These are phyloP conservation scores for Penicillium sp. DNA, from an alignment of 2,329 filamentous ascomycete genomes.

Conservation along the genomic window DNA sequence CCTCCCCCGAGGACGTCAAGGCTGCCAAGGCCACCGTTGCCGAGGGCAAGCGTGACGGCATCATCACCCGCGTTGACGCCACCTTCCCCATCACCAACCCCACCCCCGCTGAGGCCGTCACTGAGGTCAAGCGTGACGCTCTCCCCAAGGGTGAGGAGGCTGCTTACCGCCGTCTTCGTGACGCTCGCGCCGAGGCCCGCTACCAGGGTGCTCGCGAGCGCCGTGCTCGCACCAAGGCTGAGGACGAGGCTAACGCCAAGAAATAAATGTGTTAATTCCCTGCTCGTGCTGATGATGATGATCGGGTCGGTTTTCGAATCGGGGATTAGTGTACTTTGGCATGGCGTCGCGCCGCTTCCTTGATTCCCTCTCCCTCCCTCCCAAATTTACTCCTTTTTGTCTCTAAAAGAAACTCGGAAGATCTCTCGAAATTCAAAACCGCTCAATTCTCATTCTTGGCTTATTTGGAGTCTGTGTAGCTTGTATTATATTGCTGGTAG, in stretches of 20 bases:
- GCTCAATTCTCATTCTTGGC: constrained; percentile 29
- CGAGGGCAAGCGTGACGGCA: constrained; percentile 54
- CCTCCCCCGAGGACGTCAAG: constrained; percentile 79
- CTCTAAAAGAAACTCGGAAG: constrained; percentile 40
- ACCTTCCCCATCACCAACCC: constrained; percentile 73
- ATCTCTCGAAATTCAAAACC: constrained; percentile 41
- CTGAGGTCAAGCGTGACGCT: constrained; percentile 79
- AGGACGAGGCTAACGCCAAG: constrained; percentile 62
- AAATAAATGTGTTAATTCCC: constrained; percentile 48
- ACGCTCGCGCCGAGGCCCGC: constrained; percentile 80
- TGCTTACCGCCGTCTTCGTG: constrained; percentile 84
- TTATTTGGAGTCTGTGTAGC: constrained; percentile 2
- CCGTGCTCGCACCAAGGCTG: constrained; percentile 81
- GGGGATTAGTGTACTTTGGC: constrained; percentile 39
- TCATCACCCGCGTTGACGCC: constrained; percentile 56
- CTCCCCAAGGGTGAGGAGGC: constrained; percentile 78
- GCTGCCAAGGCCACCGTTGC: constrained; percentile 61
- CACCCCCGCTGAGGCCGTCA: constrained; percentile 59
- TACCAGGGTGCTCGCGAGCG: constrained; percentile 85
- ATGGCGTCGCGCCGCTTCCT: constrained; percentile 40
- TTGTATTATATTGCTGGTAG: constrained; percentile 5
- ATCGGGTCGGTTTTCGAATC: constrained; percentile 41
- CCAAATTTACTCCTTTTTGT: constrained; percentile 29
- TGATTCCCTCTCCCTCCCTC: constrained; percentile 24
- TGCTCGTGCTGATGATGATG: constrained; percentile 39